Percentiles rank a stretch among this genome's conserved stretches.
phyloP scores from a whole-genome alignment of 208 protist genomes.

The Trypanosoma conorhini region DNA sequence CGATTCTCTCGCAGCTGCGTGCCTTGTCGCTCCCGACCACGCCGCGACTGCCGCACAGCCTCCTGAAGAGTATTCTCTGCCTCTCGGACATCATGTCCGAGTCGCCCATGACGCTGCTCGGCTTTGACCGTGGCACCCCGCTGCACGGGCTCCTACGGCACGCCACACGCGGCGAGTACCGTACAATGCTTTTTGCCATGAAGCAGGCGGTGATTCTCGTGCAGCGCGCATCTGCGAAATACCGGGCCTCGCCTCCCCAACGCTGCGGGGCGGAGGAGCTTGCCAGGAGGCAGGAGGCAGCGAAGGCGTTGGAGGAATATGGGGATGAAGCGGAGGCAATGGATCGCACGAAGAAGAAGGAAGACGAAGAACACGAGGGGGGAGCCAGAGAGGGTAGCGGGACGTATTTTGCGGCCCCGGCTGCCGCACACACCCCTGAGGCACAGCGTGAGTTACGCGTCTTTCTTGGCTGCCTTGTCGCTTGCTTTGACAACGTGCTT shows the following conservation, averaged over 20 bases:
- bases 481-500: constrained; percentile 37
- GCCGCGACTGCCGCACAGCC: constrained; percentile 23
- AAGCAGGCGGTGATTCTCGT: constrained; percentile 73
- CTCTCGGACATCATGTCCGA: constrained; percentile 57
- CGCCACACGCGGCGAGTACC: constrained; percentile 56
- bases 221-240: constrained; percentile 39
- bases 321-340: constrained; percentile 4
- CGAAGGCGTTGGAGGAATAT: not conserved
- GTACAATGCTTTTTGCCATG: constrained; percentile 57
- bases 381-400: too few species aligned
- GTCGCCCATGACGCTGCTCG: constrained; percentile 46
- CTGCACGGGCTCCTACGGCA: constrained; percentile 46
- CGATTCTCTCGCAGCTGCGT: constrained; percentile 72
- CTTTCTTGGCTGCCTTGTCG: constrained; percentile 40
- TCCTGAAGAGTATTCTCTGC: constrained; percentile 31
- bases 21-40: constrained; percentile 36
- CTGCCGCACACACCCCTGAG: not conserved
- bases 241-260: constrained; percentile 4
- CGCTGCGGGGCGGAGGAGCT: not conserved
- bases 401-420: constrained; percentile 3
- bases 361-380: constrained; percentile 11
- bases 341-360: not conserved
- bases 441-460: constrained; percentile 17
- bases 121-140: constrained; percentile 46
- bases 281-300: not conserved